Evolutionary conservation across 345 rosid species (phyloP).

Genomic region (Euphorbia lathyris): DNA sequence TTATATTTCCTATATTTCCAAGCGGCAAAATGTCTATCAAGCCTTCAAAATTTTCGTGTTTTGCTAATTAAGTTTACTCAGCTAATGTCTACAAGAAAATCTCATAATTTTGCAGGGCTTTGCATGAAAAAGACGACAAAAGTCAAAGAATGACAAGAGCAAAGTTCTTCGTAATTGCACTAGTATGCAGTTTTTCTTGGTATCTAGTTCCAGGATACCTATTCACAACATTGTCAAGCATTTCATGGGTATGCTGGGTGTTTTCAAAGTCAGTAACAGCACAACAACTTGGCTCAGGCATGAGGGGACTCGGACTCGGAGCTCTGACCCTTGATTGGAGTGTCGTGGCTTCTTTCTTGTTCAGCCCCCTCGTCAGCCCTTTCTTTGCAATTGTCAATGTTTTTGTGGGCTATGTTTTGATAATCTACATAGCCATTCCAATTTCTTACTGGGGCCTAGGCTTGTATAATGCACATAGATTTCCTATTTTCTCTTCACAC

Average conservation of each 20-base stretch:
- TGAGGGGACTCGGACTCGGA: conserved; percentile 79
- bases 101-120: conserved; percentile 48
- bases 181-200: conserved; percentile 74
- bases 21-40: no score
- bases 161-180: conserved; percentile 76
- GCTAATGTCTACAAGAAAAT: neutral
- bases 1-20: no score
- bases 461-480: conserved; percentile 50
- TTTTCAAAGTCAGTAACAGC: conserved; percentile 77
- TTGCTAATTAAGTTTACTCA: neutral
- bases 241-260: conserved; percentile 89
- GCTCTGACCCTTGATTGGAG: conserved; percentile 87
- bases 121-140: conserved; percentile 76
- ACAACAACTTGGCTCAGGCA: conserved; percentile 86
- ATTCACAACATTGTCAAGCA: conserved; percentile 67
- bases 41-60: no score
- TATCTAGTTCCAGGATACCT: conserved; percentile 74
- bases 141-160: conserved; percentile 52
- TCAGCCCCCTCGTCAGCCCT: conserved; percentile 79
- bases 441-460: conserved; percentile 70
- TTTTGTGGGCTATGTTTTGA: conserved; percentile 53
- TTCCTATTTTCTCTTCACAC: conserved; percentile 81
- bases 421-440: conserved; percentile 61
- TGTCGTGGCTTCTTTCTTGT: conserved; percentile 69
- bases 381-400: conserved; percentile 81